Conservation (phyloP, 225 moss, liverwort and hornwort genomes). For the Bryoerythrophyllum caledonicum region DNA sequence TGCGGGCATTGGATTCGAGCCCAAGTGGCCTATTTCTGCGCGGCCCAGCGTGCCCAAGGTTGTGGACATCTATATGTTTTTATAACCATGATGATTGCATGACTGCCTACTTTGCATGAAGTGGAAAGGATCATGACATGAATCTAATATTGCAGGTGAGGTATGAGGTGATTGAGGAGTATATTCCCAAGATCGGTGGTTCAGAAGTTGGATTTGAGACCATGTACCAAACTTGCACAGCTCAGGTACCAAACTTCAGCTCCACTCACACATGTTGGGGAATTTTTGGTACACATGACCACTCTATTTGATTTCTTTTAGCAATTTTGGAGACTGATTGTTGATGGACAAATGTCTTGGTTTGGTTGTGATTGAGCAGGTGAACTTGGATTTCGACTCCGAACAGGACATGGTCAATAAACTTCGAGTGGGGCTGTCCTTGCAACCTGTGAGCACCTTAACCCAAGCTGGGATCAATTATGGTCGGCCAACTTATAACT, state of each 20-base stretch:
- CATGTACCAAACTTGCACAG: conserved; percentile 90
- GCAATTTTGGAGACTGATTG: too few species aligned
- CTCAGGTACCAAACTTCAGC: conserved; percentile 50
- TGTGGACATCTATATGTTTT: neutral
- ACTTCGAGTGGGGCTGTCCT: conserved; percentile 65
- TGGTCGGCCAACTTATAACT: neutral
- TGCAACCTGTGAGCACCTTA: conserved; percentile 66
- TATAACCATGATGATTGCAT: too few species aligned
- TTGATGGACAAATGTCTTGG: neutral
- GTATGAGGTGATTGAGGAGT: conserved; percentile 72
- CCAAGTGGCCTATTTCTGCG: conserved; percentile 12
- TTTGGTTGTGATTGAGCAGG: conserved; percentile 37
- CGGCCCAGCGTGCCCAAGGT: conserved; percentile 36
- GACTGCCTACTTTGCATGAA: too few species aligned
- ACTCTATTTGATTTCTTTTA: conserved; percentile 19
- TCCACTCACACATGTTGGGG: neutral
- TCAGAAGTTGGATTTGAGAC: conserved; percentile 44
- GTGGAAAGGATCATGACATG: neutral
- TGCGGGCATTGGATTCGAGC: conserved; percentile 37
- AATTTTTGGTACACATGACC: too few species aligned
- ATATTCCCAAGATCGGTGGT: conserved; percentile 62
- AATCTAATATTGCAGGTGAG: conserved; percentile 51
- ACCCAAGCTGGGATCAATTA: neutral
- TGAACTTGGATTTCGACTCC: conserved; percentile 77
- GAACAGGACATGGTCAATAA: conserved; percentile 88